A percentile compares a stretch with the other conserved stretches of the same genome.
Evolutionary conservation across 306 rosid species (phyloP).

Genomic region (Dryas alaskensis): DNA sequence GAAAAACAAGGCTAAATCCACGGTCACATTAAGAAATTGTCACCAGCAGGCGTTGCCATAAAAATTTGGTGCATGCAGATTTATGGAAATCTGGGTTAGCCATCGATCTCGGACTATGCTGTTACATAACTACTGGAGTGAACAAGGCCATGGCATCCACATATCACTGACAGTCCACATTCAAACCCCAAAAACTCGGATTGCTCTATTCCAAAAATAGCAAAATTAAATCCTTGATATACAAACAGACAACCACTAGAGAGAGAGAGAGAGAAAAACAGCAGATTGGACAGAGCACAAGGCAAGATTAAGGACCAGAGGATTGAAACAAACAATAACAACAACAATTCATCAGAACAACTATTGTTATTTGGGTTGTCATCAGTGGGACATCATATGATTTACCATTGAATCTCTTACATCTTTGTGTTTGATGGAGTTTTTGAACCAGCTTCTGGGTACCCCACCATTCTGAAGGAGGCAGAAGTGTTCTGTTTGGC

Average conservation of each 20-base stretch:
- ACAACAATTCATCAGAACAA: no score
- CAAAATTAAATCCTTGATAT: constrained; percentile 1
- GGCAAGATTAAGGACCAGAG: neutral
- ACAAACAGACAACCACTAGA: neutral
- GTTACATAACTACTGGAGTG: neutral
- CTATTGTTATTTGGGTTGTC: no score
- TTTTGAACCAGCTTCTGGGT: neutral
- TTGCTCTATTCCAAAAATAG: constrained; percentile 1
- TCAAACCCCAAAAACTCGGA: constrained; percentile 17
- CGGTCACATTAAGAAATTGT: neutral
- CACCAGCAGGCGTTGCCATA: neutral
- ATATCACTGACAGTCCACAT: constrained; percentile 2
- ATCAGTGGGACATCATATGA: no score
- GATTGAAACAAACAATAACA: no score
- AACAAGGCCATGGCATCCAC: neutral
- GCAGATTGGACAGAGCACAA: neutral
- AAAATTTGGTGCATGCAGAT: neutral
- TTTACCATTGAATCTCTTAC: neutral
- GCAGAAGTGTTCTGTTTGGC: no score
- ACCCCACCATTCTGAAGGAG: no score
- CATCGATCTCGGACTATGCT: neutral
- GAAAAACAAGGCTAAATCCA: neutral
- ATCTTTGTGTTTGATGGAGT: constrained; percentile 1
- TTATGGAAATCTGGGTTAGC: constrained; percentile 4
- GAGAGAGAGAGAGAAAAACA: neutral